Percentiles rank a stretch among this genome's conserved stretches.
Evolutionary conservation across 1,139 yeast species (phyloP).

Genomic region (Casaregolazyma suthepensis): DNA sequence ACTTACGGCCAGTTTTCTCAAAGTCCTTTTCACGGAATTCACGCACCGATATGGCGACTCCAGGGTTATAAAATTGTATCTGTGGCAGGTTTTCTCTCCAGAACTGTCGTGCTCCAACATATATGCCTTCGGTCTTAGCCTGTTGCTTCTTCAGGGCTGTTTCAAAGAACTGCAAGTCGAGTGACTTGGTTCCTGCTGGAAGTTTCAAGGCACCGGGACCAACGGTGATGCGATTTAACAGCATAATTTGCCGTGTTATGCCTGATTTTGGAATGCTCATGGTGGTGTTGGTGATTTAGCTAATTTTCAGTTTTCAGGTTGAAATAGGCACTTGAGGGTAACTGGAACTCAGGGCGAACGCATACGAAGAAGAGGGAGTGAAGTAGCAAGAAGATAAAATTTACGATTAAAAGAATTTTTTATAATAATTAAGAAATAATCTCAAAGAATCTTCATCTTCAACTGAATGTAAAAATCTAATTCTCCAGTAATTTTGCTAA

Average conservation of each 20-base stretch:
- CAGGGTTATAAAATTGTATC: constrained; percentile 75
- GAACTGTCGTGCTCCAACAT: constrained; percentile 42
- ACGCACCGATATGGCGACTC: constrained; percentile 52
- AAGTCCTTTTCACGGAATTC: constrained; percentile 16
- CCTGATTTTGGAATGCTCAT: constrained; percentile 19
- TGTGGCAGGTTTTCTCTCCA: constrained; percentile 74
- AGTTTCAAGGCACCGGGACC: constrained; percentile 44
- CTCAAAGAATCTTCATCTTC: not conserved
- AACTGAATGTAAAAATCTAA: too few relatives aligned
- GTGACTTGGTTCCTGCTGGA: constrained; percentile 36
- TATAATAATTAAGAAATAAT: too few relatives aligned
- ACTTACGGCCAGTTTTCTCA: constrained; percentile 14
- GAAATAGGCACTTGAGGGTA: not conserved
- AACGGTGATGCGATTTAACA: constrained; percentile 39
- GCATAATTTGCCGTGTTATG: constrained; percentile 37
- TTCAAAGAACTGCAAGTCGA: constrained; percentile 42
- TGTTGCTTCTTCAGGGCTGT: constrained; percentile 23
- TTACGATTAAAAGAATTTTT: too few relatives aligned
- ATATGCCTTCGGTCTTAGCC: constrained; percentile 26
- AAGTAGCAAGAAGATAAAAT: too few relatives aligned
- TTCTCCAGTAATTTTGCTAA: too few relatives aligned
- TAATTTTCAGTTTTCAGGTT: not conserved
- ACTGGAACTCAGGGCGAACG: not conserved
- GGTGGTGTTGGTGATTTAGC: not conserved
- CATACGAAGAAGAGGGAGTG: not conserved